A percentile compares a stretch with the other conserved stretches of the same genome.
Evolutionary conservation across 306 rosid species (phyloP).

Genomic region (Clitoria ternatea): DNA sequence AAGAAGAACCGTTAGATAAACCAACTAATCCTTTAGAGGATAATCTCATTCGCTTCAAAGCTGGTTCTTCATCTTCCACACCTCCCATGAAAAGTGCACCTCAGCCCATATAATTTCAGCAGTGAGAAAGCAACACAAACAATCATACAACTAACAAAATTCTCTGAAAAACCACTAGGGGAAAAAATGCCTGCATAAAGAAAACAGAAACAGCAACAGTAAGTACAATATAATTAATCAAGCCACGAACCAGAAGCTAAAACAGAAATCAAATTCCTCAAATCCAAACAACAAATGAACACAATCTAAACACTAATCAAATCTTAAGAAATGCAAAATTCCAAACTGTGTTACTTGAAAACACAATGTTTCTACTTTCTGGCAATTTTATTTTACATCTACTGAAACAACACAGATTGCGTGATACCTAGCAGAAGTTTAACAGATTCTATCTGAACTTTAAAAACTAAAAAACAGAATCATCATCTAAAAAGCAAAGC

Average conservation of each 20-base stretch:
- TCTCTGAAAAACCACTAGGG: constrained; percentile 28
- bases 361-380: constrained; percentile 30
- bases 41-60: constrained; percentile 81
- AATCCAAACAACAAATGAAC: not conserved
- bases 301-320: not conserved
- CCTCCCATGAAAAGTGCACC: constrained; percentile 99
- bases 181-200: constrained; percentile 41
- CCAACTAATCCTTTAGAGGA: constrained; percentile 59
- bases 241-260: not conserved
- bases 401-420: not conserved
- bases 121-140: constrained; percentile 25
- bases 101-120: constrained; percentile 88
- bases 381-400: not conserved
- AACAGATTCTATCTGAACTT: constrained; percentile 2
- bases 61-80: constrained; percentile 99
- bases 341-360: constrained; percentile 15
- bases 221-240: constrained; percentile 10
- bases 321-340: not conserved
- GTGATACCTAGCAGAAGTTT: not conserved
- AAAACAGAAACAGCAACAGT: not conserved
- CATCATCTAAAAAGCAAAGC: not conserved
- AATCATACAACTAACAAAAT: constrained; percentile 23
- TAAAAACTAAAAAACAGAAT: not conserved
- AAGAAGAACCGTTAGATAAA: constrained; percentile 81
- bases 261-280: constrained; percentile 6